Evolutionary conservation across 805 yeast species (phyloP), one percentile per base, ranked within the genome.

Genomic region (Ogataea siamensis): DNA sequence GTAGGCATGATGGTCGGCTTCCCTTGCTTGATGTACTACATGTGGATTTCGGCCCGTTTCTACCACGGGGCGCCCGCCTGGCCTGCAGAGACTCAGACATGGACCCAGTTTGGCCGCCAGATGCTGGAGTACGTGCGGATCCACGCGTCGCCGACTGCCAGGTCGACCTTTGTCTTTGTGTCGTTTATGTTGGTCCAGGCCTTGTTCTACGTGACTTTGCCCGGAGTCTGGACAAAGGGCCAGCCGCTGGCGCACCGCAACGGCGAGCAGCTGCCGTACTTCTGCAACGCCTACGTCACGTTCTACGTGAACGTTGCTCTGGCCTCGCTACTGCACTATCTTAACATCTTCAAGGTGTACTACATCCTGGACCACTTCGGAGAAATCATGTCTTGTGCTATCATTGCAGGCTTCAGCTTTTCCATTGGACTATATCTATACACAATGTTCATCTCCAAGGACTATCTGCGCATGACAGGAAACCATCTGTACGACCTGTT

Each of bases 201-300:
- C 10, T 44, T 74, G 11, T 80, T 89, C 51, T 91, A 91, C 64
- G 80, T 83, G 54, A 78, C 81, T 6, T 71, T 91, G 52, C 99
- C 99, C 2, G 98, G 98, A 39, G 69, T 91, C 32, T 86, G 93
- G 89, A 86, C 95, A 23, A 81, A 87, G 61, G 99, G 99, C 36
- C 95, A 88, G 57, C 96, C 95, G 5, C 78, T 93, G 56, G 70
- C 75, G 5, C 98, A 93, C 59, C 67, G 85, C 64, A 71, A 84
- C 51, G 78, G 80, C 58, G 76, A 77, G 55, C 94, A 87, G 54
- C 72, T 93, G 62, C 93, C 94, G 4, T 93, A 93, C 67, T 89
- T 68, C 66, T 93, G 99, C 67, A 93, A 89, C 61, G 96, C 99
- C 1, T 74, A 86, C 68, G 78, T 80, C 74, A 67, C 96, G 4